A percentile compares a stretch with the other conserved stretches of the same genome.
phyloP scores from a whole-genome alignment of 2,329 filamentous ascomycete genomes.

The Fusarium sp. region DNA sequence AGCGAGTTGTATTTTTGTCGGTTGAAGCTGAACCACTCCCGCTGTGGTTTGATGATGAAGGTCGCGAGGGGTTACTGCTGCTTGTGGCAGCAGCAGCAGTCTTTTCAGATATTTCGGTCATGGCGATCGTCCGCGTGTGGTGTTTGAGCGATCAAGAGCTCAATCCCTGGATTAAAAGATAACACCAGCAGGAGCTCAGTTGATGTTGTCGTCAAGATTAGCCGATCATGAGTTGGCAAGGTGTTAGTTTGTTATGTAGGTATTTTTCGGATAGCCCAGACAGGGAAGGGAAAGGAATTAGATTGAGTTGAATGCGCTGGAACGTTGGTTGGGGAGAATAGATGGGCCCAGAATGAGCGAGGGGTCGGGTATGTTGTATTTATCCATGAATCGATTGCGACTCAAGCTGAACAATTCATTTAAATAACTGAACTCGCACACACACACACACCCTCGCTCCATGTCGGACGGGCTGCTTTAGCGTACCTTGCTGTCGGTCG shows the following conservation, averaged over 20 bases:
- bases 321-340: background rate
- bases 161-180: conserved; percentile 15
- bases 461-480: conserved; percentile 33
- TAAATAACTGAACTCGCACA: conserved; percentile 27
- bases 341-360: background rate
- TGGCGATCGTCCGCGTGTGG: conserved; percentile 15
- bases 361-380: conserved; percentile 5
- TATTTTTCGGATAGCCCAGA: background rate
- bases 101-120: conserved; percentile 48
- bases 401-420: conserved; percentile 25
- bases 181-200: conserved; percentile 8
- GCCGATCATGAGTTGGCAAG: conserved; percentile 4
- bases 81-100: conserved; percentile 40
- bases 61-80: conserved; percentile 42
- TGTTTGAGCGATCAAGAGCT: background rate
- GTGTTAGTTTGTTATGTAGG: background rate
- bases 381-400: conserved; percentile 16
- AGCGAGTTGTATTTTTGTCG: conserved; percentile 37
- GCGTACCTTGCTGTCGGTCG: conserved; percentile 27
- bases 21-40: conserved; percentile 54
- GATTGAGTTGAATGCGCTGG: conserved; percentile 5
- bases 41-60: conserved; percentile 53
- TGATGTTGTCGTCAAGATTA: conserved; percentile 20
- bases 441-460: too few species aligned
- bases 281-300: too few species aligned